Evolutionary conservation across 345 rosid species (phyloP).

Genomic region (Arabis alpina): DNA sequence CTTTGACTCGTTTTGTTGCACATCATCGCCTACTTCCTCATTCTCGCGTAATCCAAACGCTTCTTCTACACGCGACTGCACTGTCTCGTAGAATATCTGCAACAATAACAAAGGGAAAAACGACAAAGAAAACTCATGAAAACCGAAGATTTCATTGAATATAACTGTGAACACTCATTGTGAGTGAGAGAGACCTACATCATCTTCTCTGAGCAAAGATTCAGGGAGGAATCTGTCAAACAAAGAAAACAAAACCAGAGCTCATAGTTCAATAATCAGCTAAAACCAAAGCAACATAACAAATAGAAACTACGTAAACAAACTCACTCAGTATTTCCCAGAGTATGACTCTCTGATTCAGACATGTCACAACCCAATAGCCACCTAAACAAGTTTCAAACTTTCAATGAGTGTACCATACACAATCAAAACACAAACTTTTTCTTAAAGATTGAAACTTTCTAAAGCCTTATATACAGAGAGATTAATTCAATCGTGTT

Average conservation of each 20-base stretch:
- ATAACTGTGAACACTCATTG: neutral
- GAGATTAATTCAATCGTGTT: too few relatives aligned
- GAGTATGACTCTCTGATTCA: conserved; percentile 41
- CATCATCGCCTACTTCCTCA: conserved; percentile 34
- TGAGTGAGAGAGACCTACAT: conserved; percentile 56
- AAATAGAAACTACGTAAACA: conserved; percentile 6
- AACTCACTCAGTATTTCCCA: conserved; percentile 48
- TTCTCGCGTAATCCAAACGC: conserved; percentile 54
- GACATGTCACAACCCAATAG: conserved; percentile 61
- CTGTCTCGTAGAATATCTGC: conserved; percentile 69
- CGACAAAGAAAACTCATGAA: neutral
- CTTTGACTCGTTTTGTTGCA: conserved; percentile 34
- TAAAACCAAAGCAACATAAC: neutral
- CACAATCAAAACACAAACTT: neutral
- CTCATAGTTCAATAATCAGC: conserved; percentile 11
- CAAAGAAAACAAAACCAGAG: conserved; percentile 3
- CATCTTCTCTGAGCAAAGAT: conserved; percentile 79
- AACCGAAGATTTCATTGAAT: neutral
- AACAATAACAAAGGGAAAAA: neutral
- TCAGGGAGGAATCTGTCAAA: conserved; percentile 64
- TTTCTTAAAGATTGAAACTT: too few relatives aligned
- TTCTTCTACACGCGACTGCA: conserved; percentile 60
- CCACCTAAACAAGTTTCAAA: conserved; percentile 57
- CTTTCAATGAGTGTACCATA: neutral
- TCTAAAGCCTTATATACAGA: too few relatives aligned